phyloP scores from a whole-genome alignment of 805 yeast genomes.

The Candida nemodendra region DNA sequence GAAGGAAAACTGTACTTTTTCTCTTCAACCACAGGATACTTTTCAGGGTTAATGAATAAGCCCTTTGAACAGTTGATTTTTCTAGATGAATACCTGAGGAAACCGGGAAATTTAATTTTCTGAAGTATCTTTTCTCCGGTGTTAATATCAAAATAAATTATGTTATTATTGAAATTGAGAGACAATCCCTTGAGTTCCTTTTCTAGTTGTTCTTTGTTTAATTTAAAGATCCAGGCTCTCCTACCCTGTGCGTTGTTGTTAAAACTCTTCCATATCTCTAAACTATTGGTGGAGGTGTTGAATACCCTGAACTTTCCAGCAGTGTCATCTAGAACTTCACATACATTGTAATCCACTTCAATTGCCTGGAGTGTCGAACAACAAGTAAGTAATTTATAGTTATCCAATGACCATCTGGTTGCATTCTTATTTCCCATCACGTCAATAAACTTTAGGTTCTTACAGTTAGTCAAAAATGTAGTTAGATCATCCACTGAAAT shows the following conservation, averaged over 20 bases:
- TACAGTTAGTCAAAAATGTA: slow-evolving; percentile 33
- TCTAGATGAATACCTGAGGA: slow-evolving; percentile 51
- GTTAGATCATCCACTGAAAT: slow-evolving; percentile 39
- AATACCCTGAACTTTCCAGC: slow-evolving; percentile 30
- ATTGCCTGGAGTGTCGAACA: slow-evolving; percentile 55
- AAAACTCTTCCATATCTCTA: slow-evolving; percentile 45
- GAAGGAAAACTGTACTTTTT: neutral
- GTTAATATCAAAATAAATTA: slow-evolving; percentile 58
- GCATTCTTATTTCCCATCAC: slow-evolving; percentile 61
- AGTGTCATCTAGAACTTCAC: slow-evolving; percentile 44
- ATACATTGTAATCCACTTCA: slow-evolving; percentile 63
- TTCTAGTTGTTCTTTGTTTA: slow-evolving; percentile 23
- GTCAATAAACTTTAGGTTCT: slow-evolving; percentile 57
- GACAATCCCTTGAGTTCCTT: slow-evolving; percentile 25
- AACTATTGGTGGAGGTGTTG: slow-evolving; percentile 18
- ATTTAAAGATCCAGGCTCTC: slow-evolving; percentile 74
- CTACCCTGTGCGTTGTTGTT: slow-evolving; percentile 62
- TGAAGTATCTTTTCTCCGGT: slow-evolving; percentile 60
- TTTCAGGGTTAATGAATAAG: slow-evolving; percentile 34
- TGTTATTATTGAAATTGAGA: slow-evolving; percentile 32
- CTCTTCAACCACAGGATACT: slow-evolving; percentile 3
- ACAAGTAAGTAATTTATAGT: slow-evolving; percentile 42
- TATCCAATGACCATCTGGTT: slow-evolving; percentile 59
- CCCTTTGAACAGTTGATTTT: slow-evolving; percentile 58
- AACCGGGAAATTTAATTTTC: slow-evolving; percentile 44